These are phyloP conservation scores for Pyrenochaeta sp. DNA, from an alignment of 2,329 filamentous ascomycete genomes.

Conservation along the genomic window DNA sequence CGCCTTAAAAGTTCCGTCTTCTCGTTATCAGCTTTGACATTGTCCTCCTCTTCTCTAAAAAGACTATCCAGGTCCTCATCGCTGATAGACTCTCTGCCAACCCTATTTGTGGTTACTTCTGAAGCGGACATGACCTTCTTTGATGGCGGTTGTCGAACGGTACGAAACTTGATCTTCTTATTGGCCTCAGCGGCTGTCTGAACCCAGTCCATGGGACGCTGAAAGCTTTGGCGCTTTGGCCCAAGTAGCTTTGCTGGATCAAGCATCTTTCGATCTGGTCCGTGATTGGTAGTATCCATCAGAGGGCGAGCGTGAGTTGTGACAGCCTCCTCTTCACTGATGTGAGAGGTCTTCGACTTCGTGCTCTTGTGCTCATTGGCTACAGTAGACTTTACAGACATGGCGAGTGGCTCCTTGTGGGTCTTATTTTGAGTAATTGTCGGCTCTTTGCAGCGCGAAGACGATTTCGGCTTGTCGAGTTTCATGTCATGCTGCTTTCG, in stretches of 20 bases:
- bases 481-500: neutral
- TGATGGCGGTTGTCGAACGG: neutral
- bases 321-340: neutral
- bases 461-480: neutral
- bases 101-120: neutral
- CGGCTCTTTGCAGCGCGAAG: neutral
- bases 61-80: neutral
- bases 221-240: neutral
- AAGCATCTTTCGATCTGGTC: neutral
- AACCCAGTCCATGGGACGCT: neutral
- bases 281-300: neutral
- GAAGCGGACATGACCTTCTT: neutral
- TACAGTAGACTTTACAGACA: neutral
- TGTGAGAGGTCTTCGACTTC: neutral
- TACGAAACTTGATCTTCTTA: neutral
- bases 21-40: neutral
- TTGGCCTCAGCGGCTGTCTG: neutral
- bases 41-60: neutral
- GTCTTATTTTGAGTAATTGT: neutral
- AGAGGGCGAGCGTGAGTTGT: neutral
- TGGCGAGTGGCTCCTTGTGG: neutral
- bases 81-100: neutral
- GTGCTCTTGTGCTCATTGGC: too few relatives aligned
- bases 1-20: too few relatives aligned
- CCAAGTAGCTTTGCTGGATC: neutral